phyloP scores from a whole-genome alignment of 306 rosid species.

The Prunus salicina region DNA sequence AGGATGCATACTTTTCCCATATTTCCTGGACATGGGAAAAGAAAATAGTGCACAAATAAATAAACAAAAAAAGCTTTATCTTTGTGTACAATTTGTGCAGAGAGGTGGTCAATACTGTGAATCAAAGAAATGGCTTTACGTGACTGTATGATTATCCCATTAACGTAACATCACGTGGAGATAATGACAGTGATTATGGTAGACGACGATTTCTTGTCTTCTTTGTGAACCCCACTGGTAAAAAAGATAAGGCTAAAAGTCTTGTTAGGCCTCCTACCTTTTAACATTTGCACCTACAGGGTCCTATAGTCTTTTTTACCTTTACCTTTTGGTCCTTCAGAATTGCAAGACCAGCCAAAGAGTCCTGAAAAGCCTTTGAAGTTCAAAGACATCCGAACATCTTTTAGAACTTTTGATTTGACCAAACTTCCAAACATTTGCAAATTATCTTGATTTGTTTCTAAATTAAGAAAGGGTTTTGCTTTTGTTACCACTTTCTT shows the following conservation, averaged over 20 bases:
- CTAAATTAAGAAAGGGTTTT: background rate
- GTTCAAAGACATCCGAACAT: no score
- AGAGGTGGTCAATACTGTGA: slow-evolving; percentile 9
- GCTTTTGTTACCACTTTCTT: background rate
- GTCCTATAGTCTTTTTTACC: background rate
- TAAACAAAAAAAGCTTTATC: background rate
- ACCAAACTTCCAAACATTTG: no score
- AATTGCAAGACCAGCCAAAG: background rate
- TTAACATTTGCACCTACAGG: background rate
- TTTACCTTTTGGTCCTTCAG: background rate
- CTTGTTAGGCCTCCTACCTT: background rate
- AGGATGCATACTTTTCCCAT: background rate
- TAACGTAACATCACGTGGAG: slow-evolving; percentile 31
- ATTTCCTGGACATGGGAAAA: background rate
- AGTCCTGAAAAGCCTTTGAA: background rate
- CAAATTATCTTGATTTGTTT: background rate
- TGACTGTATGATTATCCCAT: slow-evolving; percentile 24
- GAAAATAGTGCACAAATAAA: background rate
- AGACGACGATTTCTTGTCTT: background rate
- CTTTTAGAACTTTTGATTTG: background rate
- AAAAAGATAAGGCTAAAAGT: slow-evolving; percentile 4
- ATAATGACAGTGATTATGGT: background rate
- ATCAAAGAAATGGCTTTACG: slow-evolving; percentile 27
- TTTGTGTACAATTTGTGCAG: background rate
- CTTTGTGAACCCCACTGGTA: slow-evolving; percentile 8